phyloP scores from a whole-genome alignment of 192 early-diverging fungal species.

The Haplosporangium gracile region DNA sequence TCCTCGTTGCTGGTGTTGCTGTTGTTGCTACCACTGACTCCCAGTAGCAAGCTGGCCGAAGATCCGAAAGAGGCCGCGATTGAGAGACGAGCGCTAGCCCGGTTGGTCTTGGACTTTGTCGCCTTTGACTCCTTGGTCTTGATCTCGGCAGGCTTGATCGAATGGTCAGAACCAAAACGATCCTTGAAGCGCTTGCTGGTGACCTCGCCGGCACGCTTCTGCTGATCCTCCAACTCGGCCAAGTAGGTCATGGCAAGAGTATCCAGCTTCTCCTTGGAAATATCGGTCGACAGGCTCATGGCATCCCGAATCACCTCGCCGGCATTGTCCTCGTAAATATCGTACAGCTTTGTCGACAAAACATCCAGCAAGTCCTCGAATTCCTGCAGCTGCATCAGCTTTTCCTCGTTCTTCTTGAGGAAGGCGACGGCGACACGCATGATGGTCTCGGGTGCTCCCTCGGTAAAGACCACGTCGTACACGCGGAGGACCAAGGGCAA shows the following conservation, averaged over 20 bases:
- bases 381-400: conserved; percentile 73
- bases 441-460: conserved; percentile 92
- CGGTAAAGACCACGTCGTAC: conserved; percentile 92
- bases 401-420: conserved; percentile 83
- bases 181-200: conserved; percentile 65
- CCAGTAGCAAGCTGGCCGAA: conserved; percentile 26
- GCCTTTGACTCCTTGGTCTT: conserved; percentile 9
- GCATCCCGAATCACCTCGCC: conserved; percentile 84
- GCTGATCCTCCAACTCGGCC: conserved; percentile 64
- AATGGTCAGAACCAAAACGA: conserved; percentile 47
- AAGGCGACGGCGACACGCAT: conserved; percentile 91
- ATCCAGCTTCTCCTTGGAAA: conserved; percentile 80
- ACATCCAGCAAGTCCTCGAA: conserved; percentile 89
- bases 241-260: conserved; percentile 72
- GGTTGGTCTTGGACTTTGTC: conserved; percentile 23
- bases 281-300: conserved; percentile 71
- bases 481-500: conserved; percentile 90
- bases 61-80: conserved; percentile 51
- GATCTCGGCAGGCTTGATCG: background rate
- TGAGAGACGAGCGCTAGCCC: conserved; percentile 36
- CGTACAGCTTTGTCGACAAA: conserved; percentile 87
- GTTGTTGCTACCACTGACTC: conserved; percentile 6
- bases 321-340: conserved; percentile 73
- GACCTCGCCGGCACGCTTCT: conserved; percentile 62
- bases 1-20: background rate